Evolutionary conservation across 2,329 filamentous ascomycete species (phyloP).

Genomic region (Penicillium janthinellum): DNA sequence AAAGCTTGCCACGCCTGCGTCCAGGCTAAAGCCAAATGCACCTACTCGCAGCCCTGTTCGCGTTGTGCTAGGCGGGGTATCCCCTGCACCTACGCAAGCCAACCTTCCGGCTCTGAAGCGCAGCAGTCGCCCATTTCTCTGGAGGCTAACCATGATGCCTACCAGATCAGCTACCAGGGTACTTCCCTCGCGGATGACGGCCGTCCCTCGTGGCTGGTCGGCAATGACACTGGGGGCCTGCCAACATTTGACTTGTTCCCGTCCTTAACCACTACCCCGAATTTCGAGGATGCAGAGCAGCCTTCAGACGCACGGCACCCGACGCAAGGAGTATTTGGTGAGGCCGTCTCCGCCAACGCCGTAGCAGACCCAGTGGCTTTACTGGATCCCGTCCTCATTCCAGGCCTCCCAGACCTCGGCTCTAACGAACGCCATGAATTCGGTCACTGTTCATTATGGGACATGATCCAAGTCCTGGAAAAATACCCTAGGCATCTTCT

Average conservation of each 20-base stretch:
- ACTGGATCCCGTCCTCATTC: background rate
- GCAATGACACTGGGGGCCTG: background rate
- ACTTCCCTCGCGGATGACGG: background rate
- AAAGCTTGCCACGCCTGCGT: slow-evolving; percentile 23
- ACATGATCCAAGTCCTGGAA: slow-evolving; percentile 13
- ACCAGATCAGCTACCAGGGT: background rate
- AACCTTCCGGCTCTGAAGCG: slow-evolving; percentile 2
- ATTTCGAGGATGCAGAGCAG: background rate
- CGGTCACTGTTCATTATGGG: background rate
- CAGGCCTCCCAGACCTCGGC: background rate
- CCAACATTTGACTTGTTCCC: background rate
- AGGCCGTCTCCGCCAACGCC: background rate
- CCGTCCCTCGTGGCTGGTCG: background rate
- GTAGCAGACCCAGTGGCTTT: background rate
- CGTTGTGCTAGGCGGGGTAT: slow-evolving; percentile 19
- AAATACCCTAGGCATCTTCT: slow-evolving; percentile 24
- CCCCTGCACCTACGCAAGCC: slow-evolving; percentile 3
- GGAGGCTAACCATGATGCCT: background rate
- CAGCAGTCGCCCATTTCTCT: background rate
- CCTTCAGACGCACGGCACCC: background rate
- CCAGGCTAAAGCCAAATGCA: slow-evolving; percentile 25
- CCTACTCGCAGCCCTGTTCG: slow-evolving; percentile 18
- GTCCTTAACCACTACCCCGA: background rate
- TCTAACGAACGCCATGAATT: no score
- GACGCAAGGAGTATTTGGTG: background rate